Conservation (phyloP, 805 yeast genomes). For the Tetrapisispora fleetii region DNA sequence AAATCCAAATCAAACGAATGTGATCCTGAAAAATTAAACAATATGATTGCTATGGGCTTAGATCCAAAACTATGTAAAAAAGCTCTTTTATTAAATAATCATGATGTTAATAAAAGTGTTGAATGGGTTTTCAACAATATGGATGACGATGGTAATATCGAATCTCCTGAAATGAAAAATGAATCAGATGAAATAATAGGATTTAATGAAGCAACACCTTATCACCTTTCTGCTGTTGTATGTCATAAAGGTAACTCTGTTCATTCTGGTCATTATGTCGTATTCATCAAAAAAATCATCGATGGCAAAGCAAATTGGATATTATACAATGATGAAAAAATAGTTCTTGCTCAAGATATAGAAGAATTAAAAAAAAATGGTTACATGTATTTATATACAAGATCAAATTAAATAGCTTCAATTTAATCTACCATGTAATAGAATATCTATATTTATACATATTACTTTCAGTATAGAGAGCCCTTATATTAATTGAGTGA, state of each 20-base stretch:
- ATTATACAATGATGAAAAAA: slow-evolving; percentile 82
- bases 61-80: slow-evolving; percentile 52
- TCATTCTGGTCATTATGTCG: slow-evolving; percentile 90
- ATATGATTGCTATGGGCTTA: slow-evolving; percentile 63
- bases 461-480: background rate
- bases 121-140: slow-evolving; percentile 87
- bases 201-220: slow-evolving; percentile 7
- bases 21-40: slow-evolving; percentile 21
- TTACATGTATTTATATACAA: slow-evolving; percentile 33
- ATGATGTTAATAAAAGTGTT: slow-evolving; percentile 65
- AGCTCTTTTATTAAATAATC: slow-evolving; percentile 51
- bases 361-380: slow-evolving; percentile 40
- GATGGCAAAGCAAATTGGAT: slow-evolving; percentile 50
- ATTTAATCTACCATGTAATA: background rate
- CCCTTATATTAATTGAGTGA: background rate
- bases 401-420: background rate
- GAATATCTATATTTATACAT: background rate
- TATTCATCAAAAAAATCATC: slow-evolving; percentile 43
- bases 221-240: slow-evolving; percentile 49
- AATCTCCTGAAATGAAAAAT: slow-evolving; percentile 14
- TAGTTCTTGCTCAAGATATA: slow-evolving; percentile 41
- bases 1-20: slow-evolving; percentile 1
- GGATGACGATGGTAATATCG: slow-evolving; percentile 59
- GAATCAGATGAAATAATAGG: slow-evolving; percentile 9
- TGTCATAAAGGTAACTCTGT: slow-evolving; percentile 87